A percentile compares a stretch with the other conserved stretches of the same genome.
Conservation (phyloP, 139 green algal species). For the Pleodorina starrii region DNA sequence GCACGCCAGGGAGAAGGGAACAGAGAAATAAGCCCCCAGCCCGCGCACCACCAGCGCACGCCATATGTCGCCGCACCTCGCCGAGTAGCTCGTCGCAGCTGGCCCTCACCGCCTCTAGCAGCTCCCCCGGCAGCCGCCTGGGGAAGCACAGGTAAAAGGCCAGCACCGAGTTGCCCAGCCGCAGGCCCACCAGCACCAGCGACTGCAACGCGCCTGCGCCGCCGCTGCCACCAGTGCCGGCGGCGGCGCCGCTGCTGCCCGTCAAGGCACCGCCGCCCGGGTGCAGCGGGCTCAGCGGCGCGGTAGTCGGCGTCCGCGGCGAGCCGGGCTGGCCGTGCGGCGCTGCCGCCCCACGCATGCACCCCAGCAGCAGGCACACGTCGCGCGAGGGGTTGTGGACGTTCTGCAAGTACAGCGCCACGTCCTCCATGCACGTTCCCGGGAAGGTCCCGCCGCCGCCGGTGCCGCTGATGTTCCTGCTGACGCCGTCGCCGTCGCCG, state of each 20-base stretch:
- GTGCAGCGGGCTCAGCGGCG: background rate
- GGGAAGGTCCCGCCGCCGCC: too few relatives aligned
- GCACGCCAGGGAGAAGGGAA: background rate
- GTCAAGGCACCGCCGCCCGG: too few relatives aligned
- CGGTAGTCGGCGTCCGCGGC: background rate
- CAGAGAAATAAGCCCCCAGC: background rate
- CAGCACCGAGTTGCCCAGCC: background rate
- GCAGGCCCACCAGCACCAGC: constrained; percentile 18
- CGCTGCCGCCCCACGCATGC: background rate
- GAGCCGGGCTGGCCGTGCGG: background rate
- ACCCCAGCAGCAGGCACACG: constrained; percentile 16
- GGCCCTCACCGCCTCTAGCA: constrained; percentile 12
- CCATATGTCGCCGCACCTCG: background rate
- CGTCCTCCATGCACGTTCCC: constrained; percentile 8
- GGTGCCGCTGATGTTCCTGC: background rate
- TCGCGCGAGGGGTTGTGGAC: constrained; percentile 25
- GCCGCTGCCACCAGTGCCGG: too few relatives aligned
- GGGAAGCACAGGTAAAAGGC: constrained; percentile 18
- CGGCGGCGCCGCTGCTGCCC: too few relatives aligned
- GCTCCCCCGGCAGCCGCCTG: constrained; percentile 18
- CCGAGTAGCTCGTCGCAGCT: constrained; percentile 19
- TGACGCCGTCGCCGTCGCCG: background rate
- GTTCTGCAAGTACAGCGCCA: constrained; percentile 24
- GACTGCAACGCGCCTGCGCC: constrained; percentile 5
- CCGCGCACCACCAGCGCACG: background rate